These are phyloP conservation scores for Podospora bellae-mahoneyi DNA, from an alignment of 495 filamentous ascomycete species.

Conservation along the genomic window DNA sequence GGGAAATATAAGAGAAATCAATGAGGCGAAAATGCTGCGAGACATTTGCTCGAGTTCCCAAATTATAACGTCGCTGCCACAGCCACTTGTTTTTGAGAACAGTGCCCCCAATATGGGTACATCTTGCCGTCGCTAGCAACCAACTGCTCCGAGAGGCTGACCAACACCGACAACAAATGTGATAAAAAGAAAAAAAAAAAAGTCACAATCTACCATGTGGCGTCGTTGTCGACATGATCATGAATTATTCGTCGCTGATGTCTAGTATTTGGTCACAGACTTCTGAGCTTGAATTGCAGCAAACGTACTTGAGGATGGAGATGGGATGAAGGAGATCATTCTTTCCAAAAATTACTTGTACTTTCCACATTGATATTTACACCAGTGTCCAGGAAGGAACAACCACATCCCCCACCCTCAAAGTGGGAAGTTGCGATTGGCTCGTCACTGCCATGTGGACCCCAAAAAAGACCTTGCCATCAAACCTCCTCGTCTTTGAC, in stretches of 20 bases:
- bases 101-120: no score
- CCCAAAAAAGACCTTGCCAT: constrained; percentile 83
- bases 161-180: no score
- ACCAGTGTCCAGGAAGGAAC: not conserved
- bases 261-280: no score
- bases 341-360: not conserved
- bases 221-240: no score
- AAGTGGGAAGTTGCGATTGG: constrained; percentile 47
- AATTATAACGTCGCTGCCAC: constrained; percentile 31
- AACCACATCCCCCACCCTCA: constrained; percentile 53
- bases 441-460: constrained; percentile 52
- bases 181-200: no score
- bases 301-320: no score
- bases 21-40: not conserved
- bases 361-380: not conserved
- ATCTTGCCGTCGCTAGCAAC: no score
- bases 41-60: not conserved
- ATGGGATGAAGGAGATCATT: no score
- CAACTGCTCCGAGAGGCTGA: no score
- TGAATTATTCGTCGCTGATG: no score
- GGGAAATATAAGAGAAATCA: not conserved
- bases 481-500: constrained; percentile 75
- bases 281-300: no score
- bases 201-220: no score
- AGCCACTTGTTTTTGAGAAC: not conserved